A percentile compares a stretch with the other conserved stretches of the same genome.
phyloP scores from a whole-genome alignment of 2,329 filamentous ascomycete species.

The Sarocladium brachiariae region DNA sequence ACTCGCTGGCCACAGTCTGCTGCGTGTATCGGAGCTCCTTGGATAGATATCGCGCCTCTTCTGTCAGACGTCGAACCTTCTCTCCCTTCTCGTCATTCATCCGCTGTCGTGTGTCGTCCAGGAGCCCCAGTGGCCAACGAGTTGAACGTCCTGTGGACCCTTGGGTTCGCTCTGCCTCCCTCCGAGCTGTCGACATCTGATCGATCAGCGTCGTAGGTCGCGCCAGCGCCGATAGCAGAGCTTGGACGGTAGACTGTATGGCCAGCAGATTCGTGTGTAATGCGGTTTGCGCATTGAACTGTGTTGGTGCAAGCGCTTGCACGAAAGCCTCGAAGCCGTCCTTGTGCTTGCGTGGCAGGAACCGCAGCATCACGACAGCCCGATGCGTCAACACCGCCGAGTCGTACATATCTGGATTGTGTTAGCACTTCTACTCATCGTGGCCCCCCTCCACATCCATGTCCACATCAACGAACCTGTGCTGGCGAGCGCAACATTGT shows the following conservation, averaged over 20 bases:
- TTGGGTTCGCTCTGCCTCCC: slow-evolving; percentile 70
- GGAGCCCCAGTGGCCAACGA: slow-evolving; percentile 71
- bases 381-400: slow-evolving; percentile 50
- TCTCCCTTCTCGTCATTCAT: slow-evolving; percentile 79
- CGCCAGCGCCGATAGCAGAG: slow-evolving; percentile 71
- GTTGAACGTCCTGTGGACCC: slow-evolving; percentile 64
- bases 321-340: slow-evolving; percentile 68
- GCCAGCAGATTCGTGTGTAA: slow-evolving; percentile 74
- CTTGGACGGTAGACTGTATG: slow-evolving; percentile 76
- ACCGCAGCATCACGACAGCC: slow-evolving; percentile 49
- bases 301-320: slow-evolving; percentile 54
- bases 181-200: slow-evolving; percentile 66
- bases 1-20: slow-evolving; percentile 82
- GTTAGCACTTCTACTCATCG: slow-evolving; percentile 2
- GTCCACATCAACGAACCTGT: slow-evolving; percentile 40
- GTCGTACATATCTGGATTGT: slow-evolving; percentile 57
- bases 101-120: slow-evolving; percentile 82
- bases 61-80: slow-evolving; percentile 62
- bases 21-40: slow-evolving; percentile 86
- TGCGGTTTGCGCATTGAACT: slow-evolving; percentile 63
- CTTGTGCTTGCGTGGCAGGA: slow-evolving; percentile 62
- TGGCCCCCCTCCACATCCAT: not conserved
- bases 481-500: slow-evolving; percentile 60
- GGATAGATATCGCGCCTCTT: slow-evolving; percentile 67
- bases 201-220: slow-evolving; percentile 73